Base-by-base conservation (phyloP, 2,329 filamentous ascomycete genomes). In the Aspergillus quadricinctus region DNA sequence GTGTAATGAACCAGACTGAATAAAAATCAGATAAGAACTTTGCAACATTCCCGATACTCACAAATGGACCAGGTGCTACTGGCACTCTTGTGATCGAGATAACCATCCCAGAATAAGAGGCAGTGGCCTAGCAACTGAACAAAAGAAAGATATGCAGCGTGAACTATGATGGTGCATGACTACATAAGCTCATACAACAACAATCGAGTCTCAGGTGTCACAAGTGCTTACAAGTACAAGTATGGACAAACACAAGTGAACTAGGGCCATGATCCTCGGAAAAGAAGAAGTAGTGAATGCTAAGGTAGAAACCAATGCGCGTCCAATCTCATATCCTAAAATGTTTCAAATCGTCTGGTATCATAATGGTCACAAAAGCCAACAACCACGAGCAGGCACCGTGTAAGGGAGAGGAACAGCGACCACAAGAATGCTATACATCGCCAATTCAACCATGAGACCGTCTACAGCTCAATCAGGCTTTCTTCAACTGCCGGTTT, bases 401-500 rank as follows among this genome's bases (percentile, higher is more conserved):
- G n/a, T 11, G 11, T 43, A 43, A 40, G 40, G 28, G 21, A 49
- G 51, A 28, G 37, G n/a, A 9, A 49, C 6, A 50, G 35, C 11
- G 46, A 21, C 28, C 56, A 50, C 52, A 54, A 55, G 52, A 52
- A 59, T 60, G 45, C 58, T 53, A 57, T 56, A 19, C 28, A 54
- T 49, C 14, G 52, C 41, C 19, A 21, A 19, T 52, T 29, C 7
- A 50, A 53, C 6, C 27, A 59, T 25, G 48, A 41, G 19, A 51
- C 35, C 40, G 54, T 35, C 43, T 63, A 70, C 56, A 70, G 58
- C 54, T 70, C 68, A 56, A 70, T 70, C 51, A 70, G 53, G 55
- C 67, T 69, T 56, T 70, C 68, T 48, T 70, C 68, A 11, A 67
- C 66, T 5, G 58, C 60, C 2, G 67, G 65, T 41, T 62, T 63